These are phyloP conservation scores for Beauveria medogensis DNA, from an alignment of 2,329 filamentous ascomycete genomes.

Conservation along the genomic window DNA sequence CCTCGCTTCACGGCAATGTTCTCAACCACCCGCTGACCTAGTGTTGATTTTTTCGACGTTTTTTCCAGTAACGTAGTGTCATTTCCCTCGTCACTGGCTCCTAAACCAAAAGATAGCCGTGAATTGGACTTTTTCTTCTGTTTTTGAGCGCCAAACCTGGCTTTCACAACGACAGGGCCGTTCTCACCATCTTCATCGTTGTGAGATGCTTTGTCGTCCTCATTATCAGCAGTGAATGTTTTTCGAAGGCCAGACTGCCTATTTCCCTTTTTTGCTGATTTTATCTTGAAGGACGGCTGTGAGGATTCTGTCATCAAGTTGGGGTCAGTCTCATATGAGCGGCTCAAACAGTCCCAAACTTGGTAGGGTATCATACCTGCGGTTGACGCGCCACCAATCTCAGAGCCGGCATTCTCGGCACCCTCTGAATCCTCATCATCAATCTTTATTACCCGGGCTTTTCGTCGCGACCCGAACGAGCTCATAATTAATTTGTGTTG, in stretches of 20 bases:
- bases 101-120: conserved; percentile 67
- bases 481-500: conserved; percentile 34
- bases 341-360: background rate
- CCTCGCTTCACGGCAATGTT: conserved; percentile 55
- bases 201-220: conserved; percentile 21
- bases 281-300: conserved; percentile 32
- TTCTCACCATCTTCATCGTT: conserved; percentile 37
- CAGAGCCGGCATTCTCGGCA: conserved; percentile 14
- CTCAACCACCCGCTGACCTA: conserved; percentile 58
- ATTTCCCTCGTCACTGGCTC: conserved; percentile 39
- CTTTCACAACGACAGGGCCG: conserved; percentile 41
- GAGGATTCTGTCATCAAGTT: conserved; percentile 21
- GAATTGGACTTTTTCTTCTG: conserved; percentile 60
- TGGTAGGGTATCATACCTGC: conserved; percentile 28
- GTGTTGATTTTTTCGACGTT: conserved; percentile 56
- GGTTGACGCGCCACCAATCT: conserved; percentile 21
- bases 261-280: conserved; percentile 42
- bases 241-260: conserved; percentile 53
- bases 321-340: conserved; percentile 8
- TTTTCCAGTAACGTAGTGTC: conserved; percentile 40
- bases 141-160: conserved; percentile 39
- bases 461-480: conserved; percentile 51
- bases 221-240: conserved; percentile 41
- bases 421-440: conserved; percentile 54
- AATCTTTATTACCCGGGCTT: conserved; percentile 69